Conservation (phyloP, 768 basidiomycete species). For the Galerina marginata region DNA sequence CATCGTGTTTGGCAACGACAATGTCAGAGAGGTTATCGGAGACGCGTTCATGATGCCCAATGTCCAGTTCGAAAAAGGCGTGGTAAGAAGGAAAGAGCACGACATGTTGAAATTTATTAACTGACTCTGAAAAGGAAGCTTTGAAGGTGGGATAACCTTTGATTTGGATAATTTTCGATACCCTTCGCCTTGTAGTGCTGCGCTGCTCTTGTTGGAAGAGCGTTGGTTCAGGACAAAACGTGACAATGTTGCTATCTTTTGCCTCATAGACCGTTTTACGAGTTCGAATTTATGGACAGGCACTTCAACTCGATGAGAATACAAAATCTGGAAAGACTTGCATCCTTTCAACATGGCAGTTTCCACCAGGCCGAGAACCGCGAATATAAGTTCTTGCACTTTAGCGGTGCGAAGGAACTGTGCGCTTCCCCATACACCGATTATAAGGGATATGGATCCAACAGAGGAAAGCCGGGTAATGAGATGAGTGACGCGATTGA, state of each 20-base stretch:
- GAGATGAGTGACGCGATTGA: no score
- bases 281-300: not conserved
- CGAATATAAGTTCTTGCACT: not conserved
- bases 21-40: constrained; percentile 10
- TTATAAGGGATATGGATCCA: no score
- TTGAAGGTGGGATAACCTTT: not conserved
- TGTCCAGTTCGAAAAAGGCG: constrained; percentile 19
- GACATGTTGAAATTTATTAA: constrained; percentile 11
- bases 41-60: constrained; percentile 15
- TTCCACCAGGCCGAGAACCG: not conserved
- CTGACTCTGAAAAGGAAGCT: not conserved
- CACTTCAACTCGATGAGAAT: not conserved
- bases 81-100: constrained; percentile 15
- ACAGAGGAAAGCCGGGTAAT: no score
- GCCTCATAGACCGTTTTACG: not conserved
- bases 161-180: constrained; percentile 4
- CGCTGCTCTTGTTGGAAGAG: not conserved
- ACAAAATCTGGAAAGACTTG: not conserved
- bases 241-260: not conserved
- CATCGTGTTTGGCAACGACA: constrained; percentile 7
- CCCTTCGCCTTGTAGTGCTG: constrained; percentile 1
- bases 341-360: constrained; percentile 1
- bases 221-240: not conserved
- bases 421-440: not conserved
- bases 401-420: not conserved